Base-by-base conservation (phyloP, 495 filamentous ascomycete genomes). In the Hypoxylon fragiforme region DNA sequence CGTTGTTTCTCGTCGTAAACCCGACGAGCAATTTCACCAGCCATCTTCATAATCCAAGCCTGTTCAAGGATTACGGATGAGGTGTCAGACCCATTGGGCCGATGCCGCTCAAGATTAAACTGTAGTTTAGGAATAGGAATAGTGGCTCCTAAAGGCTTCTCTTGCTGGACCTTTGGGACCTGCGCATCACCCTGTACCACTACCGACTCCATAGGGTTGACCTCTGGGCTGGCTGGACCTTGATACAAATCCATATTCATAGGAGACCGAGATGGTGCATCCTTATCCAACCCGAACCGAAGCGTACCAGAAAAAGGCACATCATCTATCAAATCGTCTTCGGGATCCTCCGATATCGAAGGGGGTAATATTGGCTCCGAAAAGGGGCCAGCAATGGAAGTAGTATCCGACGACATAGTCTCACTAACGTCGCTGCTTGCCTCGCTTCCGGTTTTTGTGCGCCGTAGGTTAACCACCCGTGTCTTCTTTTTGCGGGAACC, bases 1-100 rank as follows among this genome's bases (percentile, higher is more conserved):
- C 77, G 74, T 60, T 73, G 69, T 64, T 80, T 72, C 64, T 79
- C 76, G 41, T 95, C 89, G 48, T 91, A 85, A 55, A 92, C 86
- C 20, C 88, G 86, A 58, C 87, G 80, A 32, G 90, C 90, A 37
- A 97, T 91, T 70, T 98, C 92, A 37, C 82, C 82, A 4, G 92
- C 92, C 71, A 98, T 88, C 73, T 91, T 91, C 75, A 87, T 86
- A 58, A 97, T 85, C 82, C 92, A 91, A 0, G 88, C 87, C 66
- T 91, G 87, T 57, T 95, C 88, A 22, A 95, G 73, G 13, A 90
- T 83, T 13, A 84, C 81, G 2, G 75, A 76, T n/a, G 73, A 70
- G 0, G 70, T 72, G 8, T 75, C 72, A 12, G 72, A 71, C 1
- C 50, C 50, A 42, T 39, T 53, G 35, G 12, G 74, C 73, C 19